phyloP scores from a whole-genome alignment of 2,329 filamentous ascomycete genomes.

The Arthrobotrys entomopaga region DNA sequence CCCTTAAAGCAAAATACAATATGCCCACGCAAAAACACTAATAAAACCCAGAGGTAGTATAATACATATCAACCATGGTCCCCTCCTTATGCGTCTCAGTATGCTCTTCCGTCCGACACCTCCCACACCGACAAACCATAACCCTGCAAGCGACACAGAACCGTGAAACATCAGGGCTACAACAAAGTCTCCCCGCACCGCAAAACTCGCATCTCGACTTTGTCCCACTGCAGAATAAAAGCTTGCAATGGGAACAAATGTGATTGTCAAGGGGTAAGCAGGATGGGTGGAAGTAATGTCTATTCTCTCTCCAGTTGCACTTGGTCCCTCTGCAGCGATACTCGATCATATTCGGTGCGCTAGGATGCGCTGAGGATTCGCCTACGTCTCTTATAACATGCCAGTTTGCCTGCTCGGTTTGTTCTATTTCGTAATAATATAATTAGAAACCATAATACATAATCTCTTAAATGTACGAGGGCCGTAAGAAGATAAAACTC shows the following conservation, averaged over 20 bases:
- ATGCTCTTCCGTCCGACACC: not conserved
- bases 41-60: not conserved
- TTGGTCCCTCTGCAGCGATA: not conserved
- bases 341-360: not conserved
- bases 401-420: no score
- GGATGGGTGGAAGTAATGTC: not conserved
- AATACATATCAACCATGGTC: not conserved
- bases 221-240: not conserved
- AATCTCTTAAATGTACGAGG: no score
- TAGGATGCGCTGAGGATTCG: no score
- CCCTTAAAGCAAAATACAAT: not conserved
- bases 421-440: no score
- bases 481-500: no score
- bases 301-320: not conserved
- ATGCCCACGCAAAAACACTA: not conserved
- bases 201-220: slow-evolving; percentile 1
- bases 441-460: no score
- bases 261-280: not conserved
- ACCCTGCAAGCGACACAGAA: not conserved
- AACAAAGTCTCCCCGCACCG: not conserved
- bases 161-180: not conserved
- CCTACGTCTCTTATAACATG: no score
- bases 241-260: not conserved
- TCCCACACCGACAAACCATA: slow-evolving; percentile 1
- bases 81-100: not conserved